phyloP scores from a whole-genome alignment of 805 yeast species.

The Hanseniaspora hatyaiensis region DNA sequence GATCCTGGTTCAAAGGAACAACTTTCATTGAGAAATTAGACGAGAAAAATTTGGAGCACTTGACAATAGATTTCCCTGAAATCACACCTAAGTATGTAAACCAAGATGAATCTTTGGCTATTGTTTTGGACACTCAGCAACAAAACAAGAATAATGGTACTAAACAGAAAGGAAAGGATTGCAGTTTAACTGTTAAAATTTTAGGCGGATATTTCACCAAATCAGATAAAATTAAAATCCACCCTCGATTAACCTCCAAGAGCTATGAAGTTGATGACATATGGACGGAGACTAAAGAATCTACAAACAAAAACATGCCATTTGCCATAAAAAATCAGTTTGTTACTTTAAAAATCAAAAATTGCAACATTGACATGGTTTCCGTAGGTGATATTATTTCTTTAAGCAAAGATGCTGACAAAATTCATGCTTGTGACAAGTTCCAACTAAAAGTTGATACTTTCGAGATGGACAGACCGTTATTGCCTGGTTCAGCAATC shows the following conservation, averaged over 20 bases:
- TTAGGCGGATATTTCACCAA: conserved; percentile 55
- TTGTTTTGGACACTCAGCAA: conserved; percentile 64
- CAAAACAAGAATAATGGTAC: conserved; percentile 11
- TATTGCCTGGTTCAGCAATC: conserved; percentile 68
- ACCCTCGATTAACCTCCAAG: conserved; percentile 9
- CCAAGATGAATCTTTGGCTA: conserved; percentile 77
- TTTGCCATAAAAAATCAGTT: conserved; percentile 46
- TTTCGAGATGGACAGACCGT: conserved; percentile 60
- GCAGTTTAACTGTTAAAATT: conserved; percentile 77
- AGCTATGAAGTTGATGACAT: conserved; percentile 12
- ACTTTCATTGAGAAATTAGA: conserved; percentile 77
- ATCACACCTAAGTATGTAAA: conserved; percentile 83
- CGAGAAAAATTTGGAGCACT: conserved; percentile 23
- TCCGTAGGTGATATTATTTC: conserved; percentile 55
- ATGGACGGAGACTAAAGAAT: conserved; percentile 12
- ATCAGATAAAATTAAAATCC: conserved; percentile 31
- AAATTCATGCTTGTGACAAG: conserved; percentile 3
- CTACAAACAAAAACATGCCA: conserved; percentile 14
- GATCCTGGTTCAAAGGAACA: conserved; percentile 85
- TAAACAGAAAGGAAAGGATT: conserved; percentile 63
- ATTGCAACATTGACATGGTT: conserved; percentile 34
- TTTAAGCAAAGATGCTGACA: background rate
- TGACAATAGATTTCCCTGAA: conserved; percentile 64
- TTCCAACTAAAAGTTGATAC: conserved; percentile 47
- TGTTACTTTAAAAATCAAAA: conserved; percentile 35